Percentiles rank a stretch among this genome's conserved stretches.
phyloP scores from a whole-genome alignment of 2,329 filamentous ascomycete genomes.

The Mariannaea sp. region DNA sequence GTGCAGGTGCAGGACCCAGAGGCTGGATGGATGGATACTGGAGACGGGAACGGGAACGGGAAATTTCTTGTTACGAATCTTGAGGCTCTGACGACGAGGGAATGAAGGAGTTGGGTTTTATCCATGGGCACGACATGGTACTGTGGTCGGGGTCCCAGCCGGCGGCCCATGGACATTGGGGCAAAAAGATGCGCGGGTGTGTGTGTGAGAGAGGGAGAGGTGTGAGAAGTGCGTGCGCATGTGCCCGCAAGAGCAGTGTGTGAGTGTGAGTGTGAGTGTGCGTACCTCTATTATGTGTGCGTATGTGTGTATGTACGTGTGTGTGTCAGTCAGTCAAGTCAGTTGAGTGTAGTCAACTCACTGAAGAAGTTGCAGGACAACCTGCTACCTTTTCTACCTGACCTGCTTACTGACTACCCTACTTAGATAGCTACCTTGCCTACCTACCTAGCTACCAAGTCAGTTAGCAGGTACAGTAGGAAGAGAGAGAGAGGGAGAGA shows the following conservation, averaged over 20 bases:
- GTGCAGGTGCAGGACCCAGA: too few relatives aligned
- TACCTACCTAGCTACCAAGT: too few relatives aligned
- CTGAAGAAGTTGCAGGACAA: too few relatives aligned
- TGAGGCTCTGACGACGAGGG: conserved; percentile 36
- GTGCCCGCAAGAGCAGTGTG: too few relatives aligned
- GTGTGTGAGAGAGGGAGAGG: conserved; percentile 28
- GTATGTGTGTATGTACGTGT: conserved; percentile 31
- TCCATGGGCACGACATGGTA: conserved; percentile 40
- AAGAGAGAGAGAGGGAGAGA: conserved; percentile 4
- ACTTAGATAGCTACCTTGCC: too few relatives aligned
- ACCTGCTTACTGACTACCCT: too few relatives aligned
- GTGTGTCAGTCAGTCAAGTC: conserved; percentile 33
- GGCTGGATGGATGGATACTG: not conserved
- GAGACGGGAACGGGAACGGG: not conserved
- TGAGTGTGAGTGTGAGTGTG: too few relatives aligned
- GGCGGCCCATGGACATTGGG: conserved; percentile 27
- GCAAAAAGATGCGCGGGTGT: conserved; percentile 32
- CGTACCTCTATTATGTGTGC: too few relatives aligned
- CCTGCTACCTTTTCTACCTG: too few relatives aligned
- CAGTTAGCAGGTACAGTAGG: not conserved
- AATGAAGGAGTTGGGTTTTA: conserved; percentile 40
- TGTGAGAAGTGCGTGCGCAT: too few relatives aligned
- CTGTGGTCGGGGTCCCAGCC: conserved; percentile 35
- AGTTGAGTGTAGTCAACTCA: conserved; percentile 1
- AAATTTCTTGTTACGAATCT: conserved; percentile 21